These are phyloP conservation scores for Diaporthe destruens DNA, from an alignment of 2,329 filamentous ascomycete species.

Conservation along the genomic window DNA sequence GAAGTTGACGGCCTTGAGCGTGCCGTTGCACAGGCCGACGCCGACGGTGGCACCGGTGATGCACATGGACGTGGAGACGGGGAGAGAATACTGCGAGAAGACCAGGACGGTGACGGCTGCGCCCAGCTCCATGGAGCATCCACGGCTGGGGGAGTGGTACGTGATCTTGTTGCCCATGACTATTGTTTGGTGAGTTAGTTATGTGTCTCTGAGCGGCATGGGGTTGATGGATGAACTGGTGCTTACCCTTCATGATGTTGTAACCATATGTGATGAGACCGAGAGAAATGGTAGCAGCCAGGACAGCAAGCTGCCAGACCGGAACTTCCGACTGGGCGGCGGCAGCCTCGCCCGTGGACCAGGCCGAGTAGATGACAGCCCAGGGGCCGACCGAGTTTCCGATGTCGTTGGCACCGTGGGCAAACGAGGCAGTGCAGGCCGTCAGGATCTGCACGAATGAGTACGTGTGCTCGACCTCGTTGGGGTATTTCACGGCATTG, in stretches of 20 bases:
- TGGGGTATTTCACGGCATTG: constrained; percentile 73
- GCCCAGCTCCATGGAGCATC: constrained; percentile 83
- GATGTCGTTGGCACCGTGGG: constrained; percentile 83
- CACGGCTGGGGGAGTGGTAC: constrained; percentile 70
- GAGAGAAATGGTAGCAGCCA: constrained; percentile 72
- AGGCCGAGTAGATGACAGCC: constrained; percentile 78
- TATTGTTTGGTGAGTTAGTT: constrained; percentile 47
- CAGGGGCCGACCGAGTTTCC: constrained; percentile 78
- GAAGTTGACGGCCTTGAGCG: constrained; percentile 79
- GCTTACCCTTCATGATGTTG: constrained; percentile 84
- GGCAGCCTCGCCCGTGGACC: constrained; percentile 72
- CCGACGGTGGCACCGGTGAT: constrained; percentile 85
- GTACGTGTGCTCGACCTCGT: constrained; percentile 78
- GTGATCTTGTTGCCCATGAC: constrained; percentile 88
- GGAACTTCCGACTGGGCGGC: constrained; percentile 75
- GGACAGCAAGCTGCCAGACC: constrained; percentile 81
- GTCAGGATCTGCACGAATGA: constrained; percentile 76
- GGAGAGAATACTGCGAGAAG: constrained; percentile 81
- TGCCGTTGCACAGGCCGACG: constrained; percentile 82
- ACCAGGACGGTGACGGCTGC: constrained; percentile 81
- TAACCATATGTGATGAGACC: constrained; percentile 83
- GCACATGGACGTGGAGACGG: constrained; percentile 83
- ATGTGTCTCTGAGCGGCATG: background rate
- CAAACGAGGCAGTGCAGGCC: constrained; percentile 79
- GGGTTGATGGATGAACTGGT: constrained; percentile 27